A percentile compares a stretch with the other conserved stretches of the same genome.
Evolutionary conservation across 208 protist species (phyloP).

Genomic region (Acanthamoeba polyphaga): DNA sequence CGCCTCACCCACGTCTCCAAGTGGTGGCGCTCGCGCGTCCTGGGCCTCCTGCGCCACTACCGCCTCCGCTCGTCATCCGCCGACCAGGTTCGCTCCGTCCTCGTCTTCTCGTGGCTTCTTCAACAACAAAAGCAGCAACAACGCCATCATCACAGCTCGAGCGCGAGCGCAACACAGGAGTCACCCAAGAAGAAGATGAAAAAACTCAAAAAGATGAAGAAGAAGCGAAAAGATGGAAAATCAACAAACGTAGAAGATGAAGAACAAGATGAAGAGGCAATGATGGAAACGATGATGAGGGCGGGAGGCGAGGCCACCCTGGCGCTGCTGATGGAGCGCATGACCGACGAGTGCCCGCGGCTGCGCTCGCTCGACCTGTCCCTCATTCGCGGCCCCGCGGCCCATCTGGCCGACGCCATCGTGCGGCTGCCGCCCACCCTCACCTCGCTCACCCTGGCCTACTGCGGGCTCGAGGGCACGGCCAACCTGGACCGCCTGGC

Average conservation of each 20-base stretch:
- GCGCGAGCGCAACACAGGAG: background rate
- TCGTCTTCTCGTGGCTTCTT: background rate
- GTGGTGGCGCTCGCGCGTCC: background rate
- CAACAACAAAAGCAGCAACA: background rate
- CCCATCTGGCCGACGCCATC: background rate
- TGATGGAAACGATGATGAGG: background rate
- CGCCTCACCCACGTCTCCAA: background rate
- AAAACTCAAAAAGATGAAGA: background rate
- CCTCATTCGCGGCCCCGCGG: background rate
- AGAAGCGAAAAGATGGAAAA: background rate
- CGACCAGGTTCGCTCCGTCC: background rate
- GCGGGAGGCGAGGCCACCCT: background rate
- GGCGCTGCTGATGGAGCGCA: background rate
- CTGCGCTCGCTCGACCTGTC: slow-evolving; percentile 15
- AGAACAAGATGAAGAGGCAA: background rate
- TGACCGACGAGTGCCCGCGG: background rate
- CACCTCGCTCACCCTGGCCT: background rate
- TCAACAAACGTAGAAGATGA: too few species aligned
- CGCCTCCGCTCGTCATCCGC: background rate
- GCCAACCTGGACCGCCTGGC: background rate
- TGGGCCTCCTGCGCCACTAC: background rate
- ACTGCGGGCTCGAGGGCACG: background rate
- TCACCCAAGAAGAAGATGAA: too few species aligned
- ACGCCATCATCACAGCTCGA: background rate
- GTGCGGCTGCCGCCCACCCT: background rate